phyloP scores from a whole-genome alignment of 2,329 filamentous ascomycete species.

The Monosporascus sp. region DNA sequence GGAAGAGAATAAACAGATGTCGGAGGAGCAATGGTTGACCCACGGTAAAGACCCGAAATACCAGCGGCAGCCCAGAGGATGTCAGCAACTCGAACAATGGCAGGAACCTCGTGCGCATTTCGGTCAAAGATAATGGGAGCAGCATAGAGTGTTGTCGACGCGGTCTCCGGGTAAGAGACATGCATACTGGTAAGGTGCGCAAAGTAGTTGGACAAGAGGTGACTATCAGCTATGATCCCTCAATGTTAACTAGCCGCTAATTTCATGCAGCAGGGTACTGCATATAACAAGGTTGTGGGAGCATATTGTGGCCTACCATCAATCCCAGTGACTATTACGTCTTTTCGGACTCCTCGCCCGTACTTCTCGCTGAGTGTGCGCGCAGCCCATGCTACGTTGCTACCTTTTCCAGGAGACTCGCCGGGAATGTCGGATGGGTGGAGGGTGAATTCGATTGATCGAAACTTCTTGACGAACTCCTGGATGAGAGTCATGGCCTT shows the following conservation, averaged over 20 bases:
- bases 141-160: constrained; percentile 58
- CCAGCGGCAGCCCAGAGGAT: constrained; percentile 68
- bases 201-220: constrained; percentile 65
- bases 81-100: constrained; percentile 65
- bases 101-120: constrained; percentile 62
- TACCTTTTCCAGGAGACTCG: constrained; percentile 69
- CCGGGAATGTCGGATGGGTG: constrained; percentile 61
- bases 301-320: constrained; percentile 51
- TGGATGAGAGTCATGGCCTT: constrained; percentile 60
- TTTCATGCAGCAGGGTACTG: too few relatives aligned
- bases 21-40: constrained; percentile 60
- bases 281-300: background rate
- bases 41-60: constrained; percentile 60
- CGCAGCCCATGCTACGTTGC: constrained; percentile 68
- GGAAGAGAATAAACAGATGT: constrained; percentile 70
- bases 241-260: too few relatives aligned
- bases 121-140: constrained; percentile 70
- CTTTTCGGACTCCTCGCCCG: constrained; percentile 42
- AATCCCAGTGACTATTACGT: constrained; percentile 66
- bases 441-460: constrained; percentile 60
- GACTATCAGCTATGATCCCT: constrained; percentile 55
- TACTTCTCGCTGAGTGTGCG: constrained; percentile 60
- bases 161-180: constrained; percentile 51
- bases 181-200: constrained; percentile 59
- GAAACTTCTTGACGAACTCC: constrained; percentile 59